These are phyloP conservation scores for Ogataea dorogensis DNA, from an alignment of 805 yeast species.

Conservation along the genomic window DNA sequence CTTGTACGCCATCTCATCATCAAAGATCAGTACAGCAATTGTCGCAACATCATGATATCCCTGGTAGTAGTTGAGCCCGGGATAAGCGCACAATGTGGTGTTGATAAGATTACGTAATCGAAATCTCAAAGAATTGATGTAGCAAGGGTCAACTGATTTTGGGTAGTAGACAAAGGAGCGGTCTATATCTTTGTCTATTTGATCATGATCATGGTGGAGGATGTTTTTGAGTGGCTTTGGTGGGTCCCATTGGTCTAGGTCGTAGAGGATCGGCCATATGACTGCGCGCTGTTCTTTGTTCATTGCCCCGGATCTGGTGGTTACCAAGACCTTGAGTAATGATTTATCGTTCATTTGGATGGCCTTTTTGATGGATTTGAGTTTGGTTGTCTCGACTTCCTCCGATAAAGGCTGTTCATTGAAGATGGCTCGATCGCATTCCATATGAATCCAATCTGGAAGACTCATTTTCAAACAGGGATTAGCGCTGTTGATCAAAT, in stretches of 20 bases:
- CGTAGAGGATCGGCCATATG: slow-evolving; percentile 53
- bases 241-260: slow-evolving; percentile 23
- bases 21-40: slow-evolving; percentile 55
- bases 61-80: slow-evolving; percentile 75
- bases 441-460: slow-evolving; percentile 53
- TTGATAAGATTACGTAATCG: slow-evolving; percentile 46
- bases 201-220: slow-evolving; percentile 71
- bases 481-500: neutral
- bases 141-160: slow-evolving; percentile 17
- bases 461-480: slow-evolving; percentile 2
- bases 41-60: slow-evolving; percentile 90
- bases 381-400: slow-evolving; percentile 38
- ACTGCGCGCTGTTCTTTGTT: slow-evolving; percentile 39
- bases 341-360: slow-evolving; percentile 29
- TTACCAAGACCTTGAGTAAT: slow-evolving; percentile 35
- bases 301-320: slow-evolving; percentile 49
- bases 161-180: slow-evolving; percentile 59
- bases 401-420: slow-evolving; percentile 42
- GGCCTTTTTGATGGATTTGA: slow-evolving; percentile 39
- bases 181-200: slow-evolving; percentile 73
- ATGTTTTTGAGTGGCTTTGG: slow-evolving; percentile 12
- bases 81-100: slow-evolving; percentile 57
- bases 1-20: slow-evolving; percentile 36
- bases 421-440: slow-evolving; percentile 44
- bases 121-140: slow-evolving; percentile 35